phyloP scores from a whole-genome alignment of 768 basidiomycete species.

The Leucocoprinus leucothites region DNA sequence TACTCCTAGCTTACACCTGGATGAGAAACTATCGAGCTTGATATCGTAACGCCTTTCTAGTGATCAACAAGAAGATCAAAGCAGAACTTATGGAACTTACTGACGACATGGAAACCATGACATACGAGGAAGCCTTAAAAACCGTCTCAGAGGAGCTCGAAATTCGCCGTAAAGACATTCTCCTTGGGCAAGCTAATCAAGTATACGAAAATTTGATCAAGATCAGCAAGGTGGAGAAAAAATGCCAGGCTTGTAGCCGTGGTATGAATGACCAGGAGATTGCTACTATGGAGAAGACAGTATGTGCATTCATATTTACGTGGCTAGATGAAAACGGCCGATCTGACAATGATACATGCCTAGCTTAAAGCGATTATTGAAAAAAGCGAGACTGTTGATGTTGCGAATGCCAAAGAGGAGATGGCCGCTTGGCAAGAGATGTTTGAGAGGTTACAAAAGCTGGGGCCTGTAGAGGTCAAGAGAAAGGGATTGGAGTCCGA shows the following conservation, averaged over 20 bases:
- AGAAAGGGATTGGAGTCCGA: constrained; percentile 49
- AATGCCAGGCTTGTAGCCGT: constrained; percentile 78
- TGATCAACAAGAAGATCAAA: constrained; percentile 25
- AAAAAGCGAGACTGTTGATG: neutral
- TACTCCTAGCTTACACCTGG: neutral
- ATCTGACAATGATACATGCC: neutral
- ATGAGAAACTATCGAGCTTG: neutral
- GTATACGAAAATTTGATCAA: constrained; percentile 56
- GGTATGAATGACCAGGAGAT: constrained; percentile 50
- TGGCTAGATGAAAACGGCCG: neutral
- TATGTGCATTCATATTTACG: constrained; percentile 21
- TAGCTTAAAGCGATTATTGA: constrained; percentile 9
- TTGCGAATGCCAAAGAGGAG: constrained; percentile 34
- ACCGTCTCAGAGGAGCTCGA: constrained; percentile 27
- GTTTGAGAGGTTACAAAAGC: constrained; percentile 49
- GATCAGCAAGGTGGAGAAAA: constrained; percentile 57
- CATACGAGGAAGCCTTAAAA: constrained; percentile 47
- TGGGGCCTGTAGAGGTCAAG: constrained; percentile 55
- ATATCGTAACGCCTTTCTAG: neutral
- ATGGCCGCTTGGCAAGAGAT: constrained; percentile 60
- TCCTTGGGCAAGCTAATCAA: constrained; percentile 7
- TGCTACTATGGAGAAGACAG: constrained; percentile 67
- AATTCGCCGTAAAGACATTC: constrained; percentile 1
- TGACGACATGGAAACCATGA: constrained; percentile 30
- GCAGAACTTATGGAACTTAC: constrained; percentile 6